Conservation (phyloP, 306 rosid species). For the Medicago arabica region DNA sequence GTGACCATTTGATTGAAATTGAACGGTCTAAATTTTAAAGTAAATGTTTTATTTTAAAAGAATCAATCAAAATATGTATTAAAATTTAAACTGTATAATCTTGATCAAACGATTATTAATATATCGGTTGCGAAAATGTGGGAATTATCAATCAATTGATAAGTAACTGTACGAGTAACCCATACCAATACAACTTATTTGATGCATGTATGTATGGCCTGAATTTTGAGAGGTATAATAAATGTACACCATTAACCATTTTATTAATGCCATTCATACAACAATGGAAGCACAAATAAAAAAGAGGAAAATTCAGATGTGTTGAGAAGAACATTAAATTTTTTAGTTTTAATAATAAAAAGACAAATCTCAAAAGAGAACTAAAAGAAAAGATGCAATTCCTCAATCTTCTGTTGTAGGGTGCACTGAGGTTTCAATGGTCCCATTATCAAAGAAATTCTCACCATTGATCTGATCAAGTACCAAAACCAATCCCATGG, state of each 20-base stretch:
- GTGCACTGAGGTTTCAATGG: slow-evolving; percentile 44
- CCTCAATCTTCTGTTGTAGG: slow-evolving; percentile 51
- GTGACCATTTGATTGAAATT: too few species aligned
- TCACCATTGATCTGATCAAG: slow-evolving; percentile 87
- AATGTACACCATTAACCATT: slow-evolving; percentile 6
- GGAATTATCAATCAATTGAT: too few species aligned
- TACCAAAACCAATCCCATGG: slow-evolving; percentile 84
- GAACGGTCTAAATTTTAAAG: too few species aligned
- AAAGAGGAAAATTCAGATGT: too few species aligned
- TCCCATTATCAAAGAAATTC: slow-evolving; percentile 38
- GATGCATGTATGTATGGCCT: not conserved
- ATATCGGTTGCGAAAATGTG: too few species aligned
- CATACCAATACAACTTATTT: not conserved
- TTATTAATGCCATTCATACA: not conserved
- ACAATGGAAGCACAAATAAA: not conserved
- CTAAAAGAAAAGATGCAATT: not conserved
- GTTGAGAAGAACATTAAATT: too few species aligned
- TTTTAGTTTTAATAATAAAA: too few species aligned
- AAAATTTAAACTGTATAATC: too few species aligned
- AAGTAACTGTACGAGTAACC: not conserved
- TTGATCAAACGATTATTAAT: too few species aligned
- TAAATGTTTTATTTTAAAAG: too few species aligned
- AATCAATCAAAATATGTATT: too few species aligned
- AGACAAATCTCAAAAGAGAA: not conserved
- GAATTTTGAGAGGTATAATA: not conserved